Conservation (phyloP, 2,329 filamentous ascomycete genomes). For the Trichoderma harzianum region DNA sequence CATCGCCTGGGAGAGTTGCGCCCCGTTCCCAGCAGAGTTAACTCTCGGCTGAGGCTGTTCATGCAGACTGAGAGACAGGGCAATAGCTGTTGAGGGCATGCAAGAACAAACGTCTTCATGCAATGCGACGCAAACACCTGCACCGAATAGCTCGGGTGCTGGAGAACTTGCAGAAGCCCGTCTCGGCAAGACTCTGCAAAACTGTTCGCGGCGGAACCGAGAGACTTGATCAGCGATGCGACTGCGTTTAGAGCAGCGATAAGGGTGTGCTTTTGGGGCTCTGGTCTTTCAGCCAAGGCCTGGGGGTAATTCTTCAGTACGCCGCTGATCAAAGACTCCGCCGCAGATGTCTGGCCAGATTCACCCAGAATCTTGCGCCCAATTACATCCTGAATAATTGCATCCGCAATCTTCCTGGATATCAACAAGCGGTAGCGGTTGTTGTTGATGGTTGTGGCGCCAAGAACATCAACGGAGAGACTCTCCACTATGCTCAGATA, state of each 20-base stretch:
- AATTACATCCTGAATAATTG: constrained; percentile 79
- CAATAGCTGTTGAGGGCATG: constrained; percentile 87
- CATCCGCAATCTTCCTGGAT: constrained; percentile 78
- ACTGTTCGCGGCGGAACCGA: constrained; percentile 76
- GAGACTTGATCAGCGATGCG: constrained; percentile 69
- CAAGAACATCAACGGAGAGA: constrained; percentile 75
- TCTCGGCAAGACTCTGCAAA: constrained; percentile 85
- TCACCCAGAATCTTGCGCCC: constrained; percentile 81
- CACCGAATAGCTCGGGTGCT: constrained; percentile 94
- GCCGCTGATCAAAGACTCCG: constrained; percentile 78
- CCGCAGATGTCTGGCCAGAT: constrained; percentile 79
- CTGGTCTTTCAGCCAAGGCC: constrained; percentile 77
- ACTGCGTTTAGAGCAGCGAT: constrained; percentile 76
- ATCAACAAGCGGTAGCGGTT: constrained; percentile 86
- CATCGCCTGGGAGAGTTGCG: constrained; percentile 79
- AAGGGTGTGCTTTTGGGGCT: constrained; percentile 83
- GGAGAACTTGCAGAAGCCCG: constrained; percentile 80
- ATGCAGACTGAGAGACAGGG: constrained; percentile 92
- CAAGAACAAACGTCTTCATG: constrained; percentile 80
- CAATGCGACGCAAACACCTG: constrained; percentile 87
- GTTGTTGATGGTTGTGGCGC: constrained; percentile 69
- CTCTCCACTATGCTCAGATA: constrained; percentile 80
- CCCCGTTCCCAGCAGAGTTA: constrained; percentile 70
- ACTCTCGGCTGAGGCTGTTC: constrained; percentile 87
- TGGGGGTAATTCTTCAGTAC: constrained; percentile 94